Evolutionary conservation across 805 yeast genomes (phyloP).

Genomic region (Kregervanrija fluxuum): DNA sequence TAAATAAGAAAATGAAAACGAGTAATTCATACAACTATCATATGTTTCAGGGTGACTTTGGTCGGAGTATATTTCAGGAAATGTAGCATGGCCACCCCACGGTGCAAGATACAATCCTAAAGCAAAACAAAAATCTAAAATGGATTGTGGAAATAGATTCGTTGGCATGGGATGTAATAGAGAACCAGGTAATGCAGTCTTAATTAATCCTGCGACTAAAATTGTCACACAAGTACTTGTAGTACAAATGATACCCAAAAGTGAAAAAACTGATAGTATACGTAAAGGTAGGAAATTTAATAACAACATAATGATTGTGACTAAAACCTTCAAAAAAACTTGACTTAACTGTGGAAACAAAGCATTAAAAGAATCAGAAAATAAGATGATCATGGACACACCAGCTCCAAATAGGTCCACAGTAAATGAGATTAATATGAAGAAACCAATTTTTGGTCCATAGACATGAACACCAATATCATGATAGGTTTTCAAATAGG

Average conservation of each 20-base stretch:
- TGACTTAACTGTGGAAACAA: constrained; percentile 36
- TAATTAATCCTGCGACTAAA: constrained; percentile 55
- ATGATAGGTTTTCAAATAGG: constrained; percentile 44
- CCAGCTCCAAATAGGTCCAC: constrained; percentile 58
- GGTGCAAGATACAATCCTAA: constrained; percentile 71
- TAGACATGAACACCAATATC: constrained; percentile 48
- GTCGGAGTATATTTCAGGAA: constrained; percentile 65
- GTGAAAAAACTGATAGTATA: constrained; percentile 58
- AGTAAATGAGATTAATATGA: constrained; percentile 43
- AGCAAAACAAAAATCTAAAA: constrained; percentile 46
- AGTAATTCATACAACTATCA: constrained; percentile 42
- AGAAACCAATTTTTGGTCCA: constrained; percentile 36
- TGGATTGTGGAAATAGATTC: constrained; percentile 53
- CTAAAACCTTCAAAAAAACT: constrained; percentile 33
- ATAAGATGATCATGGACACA: constrained; percentile 48
- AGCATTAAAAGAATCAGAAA: constrained; percentile 51
- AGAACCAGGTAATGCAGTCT: constrained; percentile 66
- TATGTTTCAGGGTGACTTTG: constrained; percentile 62
- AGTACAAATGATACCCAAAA: constrained; percentile 68
- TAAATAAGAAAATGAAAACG: constrained; percentile 53
- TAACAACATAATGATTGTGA: constrained; percentile 34
- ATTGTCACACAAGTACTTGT: constrained; percentile 55
- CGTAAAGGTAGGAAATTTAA: constrained; percentile 66
- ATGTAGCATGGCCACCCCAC: constrained; percentile 81
- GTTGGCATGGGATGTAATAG: constrained; percentile 57